Evolutionary conservation across 1,284 basidiomycete species (phyloP).

Genomic region (Boletellus sp.): DNA sequence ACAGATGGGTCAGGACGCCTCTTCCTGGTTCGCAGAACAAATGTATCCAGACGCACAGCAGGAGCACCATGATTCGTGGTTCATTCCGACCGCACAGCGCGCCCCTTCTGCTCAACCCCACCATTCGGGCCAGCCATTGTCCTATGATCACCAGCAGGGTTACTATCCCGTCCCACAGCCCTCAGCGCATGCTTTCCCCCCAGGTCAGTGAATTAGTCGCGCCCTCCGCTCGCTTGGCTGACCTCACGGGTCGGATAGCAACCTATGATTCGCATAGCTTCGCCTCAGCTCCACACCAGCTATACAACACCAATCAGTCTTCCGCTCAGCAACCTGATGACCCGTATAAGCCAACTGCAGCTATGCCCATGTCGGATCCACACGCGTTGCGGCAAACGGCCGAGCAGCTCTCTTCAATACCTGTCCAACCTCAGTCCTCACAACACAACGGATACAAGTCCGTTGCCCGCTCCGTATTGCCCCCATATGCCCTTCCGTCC

Average conservation of each 20-base stretch:
- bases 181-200: constrained; percentile 10
- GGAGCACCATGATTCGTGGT: constrained; percentile 30
- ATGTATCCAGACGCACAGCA: constrained; percentile 29
- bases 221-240: constrained; percentile 1
- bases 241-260: constrained; percentile 12
- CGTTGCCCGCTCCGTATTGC: constrained; percentile 18
- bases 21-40: constrained; percentile 30
- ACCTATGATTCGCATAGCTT: constrained; percentile 20
- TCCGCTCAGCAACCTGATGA: constrained; percentile 22
- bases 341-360: constrained; percentile 33
- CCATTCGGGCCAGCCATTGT: constrained; percentile 13
- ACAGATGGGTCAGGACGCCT: constrained; percentile 36
- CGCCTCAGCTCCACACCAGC: constrained; percentile 11
- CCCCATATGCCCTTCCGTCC: constrained; percentile 22
- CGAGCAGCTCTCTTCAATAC: constrained; percentile 17
- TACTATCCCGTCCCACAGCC: constrained; percentile 26
- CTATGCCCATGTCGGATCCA: constrained; percentile 15
- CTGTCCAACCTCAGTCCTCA: constrained; percentile 14
- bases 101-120: constrained; percentile 15
- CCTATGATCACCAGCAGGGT: constrained; percentile 28
- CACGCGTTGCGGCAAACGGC: constrained; percentile 13
- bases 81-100: constrained; percentile 23
- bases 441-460: constrained; percentile 14
- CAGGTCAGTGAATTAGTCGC: constrained; percentile 24
- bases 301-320: constrained; percentile 15